Evolutionary conservation across 805 yeast species (phyloP), one percentile per base, ranked within the genome.

Genomic region (Saturnispora ahearnii): DNA sequence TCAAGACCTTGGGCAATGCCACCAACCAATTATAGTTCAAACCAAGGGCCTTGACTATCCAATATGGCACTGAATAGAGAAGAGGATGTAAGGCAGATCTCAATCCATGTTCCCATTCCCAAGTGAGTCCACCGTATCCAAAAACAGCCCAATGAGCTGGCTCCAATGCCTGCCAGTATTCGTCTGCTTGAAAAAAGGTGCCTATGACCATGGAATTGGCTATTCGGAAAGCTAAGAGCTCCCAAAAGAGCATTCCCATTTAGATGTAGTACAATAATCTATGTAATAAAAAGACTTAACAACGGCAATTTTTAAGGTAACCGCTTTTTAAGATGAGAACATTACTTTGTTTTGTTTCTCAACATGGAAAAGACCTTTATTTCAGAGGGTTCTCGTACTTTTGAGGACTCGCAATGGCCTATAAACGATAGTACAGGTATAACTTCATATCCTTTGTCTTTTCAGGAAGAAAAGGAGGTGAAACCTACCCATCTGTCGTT

Each of bases 171-270:
- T 93, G 99, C 81, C 83, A 93, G 66, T 74, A 93, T 65, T 93
- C 99, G 64, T 93, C 99, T 0, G 99, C 91, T 64, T 93, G 99
- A 67, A 93, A 93, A 62, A 80, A 93, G 0, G 98, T 88, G 49
- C 62, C 62, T 5, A 79, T 76, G 1, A 81, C 63, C 24, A 85
- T 60, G 0, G 95, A 78, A 64, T 89, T 88, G 58, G 77, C 31
- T 9, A 82, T 53, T 37, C 96, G 65, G n/a, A 75, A 55, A 0
- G 69, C 45, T 2, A 78, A 50, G 5, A 78, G 44, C 11, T 36
- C 7, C 30, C 41, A 30, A 38, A 51, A 48, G 10, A 42, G 4
- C 2, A 40, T 37, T 12, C 4, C 32, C 33, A 41, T 41, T 38
- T 21, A 15, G 24, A 36, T 36, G 21, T 22, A 18, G 7, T 36